Evolutionary conservation across 345 rosid genomes (phyloP), one percentile per base, ranked within the genome.

Genomic region (Pugionium dolabratum): DNA sequence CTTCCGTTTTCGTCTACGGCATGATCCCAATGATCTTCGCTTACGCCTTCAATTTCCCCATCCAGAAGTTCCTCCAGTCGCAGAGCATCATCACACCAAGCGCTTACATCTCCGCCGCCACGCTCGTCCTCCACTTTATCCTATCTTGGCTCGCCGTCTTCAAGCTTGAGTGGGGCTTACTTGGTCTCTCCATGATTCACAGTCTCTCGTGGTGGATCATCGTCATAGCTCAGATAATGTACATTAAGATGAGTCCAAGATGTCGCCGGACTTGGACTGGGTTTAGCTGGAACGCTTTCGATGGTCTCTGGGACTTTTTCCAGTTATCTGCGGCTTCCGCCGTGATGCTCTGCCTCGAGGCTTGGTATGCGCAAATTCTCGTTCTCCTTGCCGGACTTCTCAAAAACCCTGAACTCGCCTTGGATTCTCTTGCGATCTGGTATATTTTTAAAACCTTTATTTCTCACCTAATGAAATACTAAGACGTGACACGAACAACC

Each of bases 1-100:
- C 92, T 0, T 80, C 86, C 0, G 2, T 83, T 11, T 90, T 84
- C 9, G 93, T 82, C 11, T 81, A 78, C 25, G 87, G 87, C 25
- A 79, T 86, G 48, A 81, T 86, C 41, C 92, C 92, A 0, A 82
- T 80, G 67, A 82, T 86, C 41, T 84, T 84, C 43, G 93, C 93
- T 0, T 87, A 79, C 42, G 93, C 86, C 0, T 68, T 75, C 9
- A 87, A 84, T 59, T 84, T 87, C 66, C 95, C 79, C 0, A 85
- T 90, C 41, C 93, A 83, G 45, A 86, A 84, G 9, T 82, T 84
- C 58, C 80, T 84, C 8, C 91, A 79, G 85, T 18, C 18, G 18
- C 18, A 18, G 18, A 18, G 18, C 77, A 80, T 86, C 9, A 78
- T 86, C 34, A 54, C 69, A 7, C 90, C 93, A 0, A 79, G 84